Conservation (phyloP, 192 early-diverging fungal species). For the Chytriomyces confervae region DNA sequence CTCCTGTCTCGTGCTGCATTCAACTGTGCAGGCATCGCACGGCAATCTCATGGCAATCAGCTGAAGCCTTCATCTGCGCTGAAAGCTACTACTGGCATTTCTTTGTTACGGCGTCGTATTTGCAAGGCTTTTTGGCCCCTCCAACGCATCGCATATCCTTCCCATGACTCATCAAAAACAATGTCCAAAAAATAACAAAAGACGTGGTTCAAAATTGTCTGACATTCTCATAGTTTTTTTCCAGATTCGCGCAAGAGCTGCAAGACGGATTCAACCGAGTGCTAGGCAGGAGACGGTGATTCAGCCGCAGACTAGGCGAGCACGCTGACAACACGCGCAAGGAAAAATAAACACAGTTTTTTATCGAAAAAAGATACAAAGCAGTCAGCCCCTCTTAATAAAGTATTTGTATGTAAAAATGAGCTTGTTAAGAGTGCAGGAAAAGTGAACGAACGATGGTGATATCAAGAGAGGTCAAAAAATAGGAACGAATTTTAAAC, state of each 20-base stretch:
- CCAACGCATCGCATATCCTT: neutral
- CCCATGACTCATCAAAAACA: neutral
- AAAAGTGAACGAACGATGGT: no score
- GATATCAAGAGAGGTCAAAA: no score
- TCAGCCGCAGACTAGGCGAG: no score
- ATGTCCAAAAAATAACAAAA: neutral
- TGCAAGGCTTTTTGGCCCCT: neutral
- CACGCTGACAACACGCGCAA: no score
- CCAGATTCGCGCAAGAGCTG: constrained; percentile 9
- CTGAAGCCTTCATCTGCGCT: neutral
- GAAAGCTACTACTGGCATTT: neutral
- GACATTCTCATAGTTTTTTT: constrained; percentile 8
- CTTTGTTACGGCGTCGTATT: neutral
- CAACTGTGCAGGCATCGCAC: neutral
- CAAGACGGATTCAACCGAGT: constrained; percentile 11
- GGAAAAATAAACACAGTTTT: no score
- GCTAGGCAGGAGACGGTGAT: constrained; percentile 2
- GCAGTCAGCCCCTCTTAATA: no score
- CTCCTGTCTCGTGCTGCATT: neutral
- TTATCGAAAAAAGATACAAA: no score
- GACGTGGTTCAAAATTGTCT: neutral
- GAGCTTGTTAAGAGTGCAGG: no score
- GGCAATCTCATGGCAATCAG: neutral
- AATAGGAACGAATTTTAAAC: no score
- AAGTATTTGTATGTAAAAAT: no score